These are phyloP conservation scores for Geranium brycei DNA, from an alignment of 345 rosid species.

Conservation along the genomic window DNA sequence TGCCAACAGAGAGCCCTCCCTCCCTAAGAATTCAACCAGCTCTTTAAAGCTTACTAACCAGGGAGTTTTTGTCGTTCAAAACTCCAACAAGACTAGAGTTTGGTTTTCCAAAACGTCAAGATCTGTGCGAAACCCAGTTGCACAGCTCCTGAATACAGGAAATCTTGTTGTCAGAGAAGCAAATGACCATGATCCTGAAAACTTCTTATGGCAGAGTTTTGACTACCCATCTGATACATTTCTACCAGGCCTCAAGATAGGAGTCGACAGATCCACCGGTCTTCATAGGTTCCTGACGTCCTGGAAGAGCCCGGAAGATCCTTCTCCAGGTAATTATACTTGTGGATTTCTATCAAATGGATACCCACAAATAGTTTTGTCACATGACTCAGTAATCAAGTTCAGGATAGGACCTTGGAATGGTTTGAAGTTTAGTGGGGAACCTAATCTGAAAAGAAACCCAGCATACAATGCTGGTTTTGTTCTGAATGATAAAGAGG, in stretches of 20 bases:
- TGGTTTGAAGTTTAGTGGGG: no score
- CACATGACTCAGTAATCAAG: constrained; percentile 6
- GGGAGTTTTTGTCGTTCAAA: constrained; percentile 13
- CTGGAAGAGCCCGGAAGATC: constrained; percentile 30
- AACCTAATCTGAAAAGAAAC: constrained; percentile 23
- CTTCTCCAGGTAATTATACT: constrained; percentile 31
- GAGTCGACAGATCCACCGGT: constrained; percentile 17
- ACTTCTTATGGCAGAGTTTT: no score
- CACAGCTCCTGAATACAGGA: no score
- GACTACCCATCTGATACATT: constrained; percentile 29
- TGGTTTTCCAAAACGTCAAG: constrained; percentile 23
- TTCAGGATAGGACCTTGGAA: constrained; percentile 28
- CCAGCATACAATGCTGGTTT: constrained; percentile 17
- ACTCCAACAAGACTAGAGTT: background rate
- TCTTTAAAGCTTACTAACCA: constrained; percentile 12
- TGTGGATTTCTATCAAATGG: no score
- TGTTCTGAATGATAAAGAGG: constrained; percentile 18
- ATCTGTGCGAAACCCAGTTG: no score
- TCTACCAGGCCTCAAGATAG: constrained; percentile 39
- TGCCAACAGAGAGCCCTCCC: no score
- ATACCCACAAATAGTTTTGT: constrained; percentile 28
- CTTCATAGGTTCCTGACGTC: constrained; percentile 20
- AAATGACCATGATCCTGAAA: no score
- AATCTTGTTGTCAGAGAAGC: no score
- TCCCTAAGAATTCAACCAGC: constrained; percentile 19